Conservation (phyloP, 257 asterid species). For the Pogostemon cablin region DNA sequence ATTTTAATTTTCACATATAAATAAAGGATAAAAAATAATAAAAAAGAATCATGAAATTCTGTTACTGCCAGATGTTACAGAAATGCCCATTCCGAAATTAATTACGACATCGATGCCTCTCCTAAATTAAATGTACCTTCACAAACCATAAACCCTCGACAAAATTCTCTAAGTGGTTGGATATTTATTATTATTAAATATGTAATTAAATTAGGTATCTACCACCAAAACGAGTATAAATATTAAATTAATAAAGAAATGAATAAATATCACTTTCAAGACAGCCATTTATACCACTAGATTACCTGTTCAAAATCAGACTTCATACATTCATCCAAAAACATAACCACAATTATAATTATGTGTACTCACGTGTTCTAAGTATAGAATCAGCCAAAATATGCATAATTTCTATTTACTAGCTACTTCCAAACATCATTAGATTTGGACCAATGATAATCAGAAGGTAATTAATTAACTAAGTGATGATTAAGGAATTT, state of each 20-base stretch:
- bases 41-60: background rate
- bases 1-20: too few relatives aligned
- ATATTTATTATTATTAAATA: slow-evolving; percentile 33
- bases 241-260: background rate
- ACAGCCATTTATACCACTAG: slow-evolving; percentile 22
- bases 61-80: slow-evolving; percentile 25
- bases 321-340: slow-evolving; percentile 29
- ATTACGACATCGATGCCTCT: slow-evolving; percentile 41
- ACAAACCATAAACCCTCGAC: slow-evolving; percentile 33
- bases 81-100: slow-evolving; percentile 37
- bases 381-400: slow-evolving; percentile 36
- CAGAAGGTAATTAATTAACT: background rate
- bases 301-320: slow-evolving; percentile 9
- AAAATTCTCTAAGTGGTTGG: slow-evolving; percentile 36
- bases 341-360: background rate
- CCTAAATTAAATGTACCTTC: slow-evolving; percentile 30
- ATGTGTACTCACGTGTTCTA: slow-evolving; percentile 29
- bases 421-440: background rate
- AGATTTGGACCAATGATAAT: background rate
- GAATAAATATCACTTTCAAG: slow-evolving; percentile 32
- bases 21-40: background rate
- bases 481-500: slow-evolving; percentile 4
- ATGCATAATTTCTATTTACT: slow-evolving; percentile 1
- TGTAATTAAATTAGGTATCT: slow-evolving; percentile 21
- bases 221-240: background rate